These are phyloP conservation scores for Hypsizygus marmoreus DNA, from an alignment of 768 basidiomycete genomes.

Conservation along the genomic window DNA sequence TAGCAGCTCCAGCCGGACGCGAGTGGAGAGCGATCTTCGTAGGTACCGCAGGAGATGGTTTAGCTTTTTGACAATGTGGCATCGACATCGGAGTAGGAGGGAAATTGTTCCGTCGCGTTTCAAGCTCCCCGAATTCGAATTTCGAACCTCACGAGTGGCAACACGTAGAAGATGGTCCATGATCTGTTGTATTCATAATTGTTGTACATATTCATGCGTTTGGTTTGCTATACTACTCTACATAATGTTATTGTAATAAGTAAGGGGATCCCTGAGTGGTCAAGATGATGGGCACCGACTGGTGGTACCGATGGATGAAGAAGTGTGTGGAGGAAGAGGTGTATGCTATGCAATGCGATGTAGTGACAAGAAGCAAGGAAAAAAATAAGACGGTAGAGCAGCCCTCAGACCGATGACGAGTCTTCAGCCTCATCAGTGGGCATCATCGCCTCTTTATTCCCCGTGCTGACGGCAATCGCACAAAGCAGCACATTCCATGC, in stretches of 20 bases:
- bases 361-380: not conserved
- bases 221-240: not conserved
- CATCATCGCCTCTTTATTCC: slow-evolving; percentile 27
- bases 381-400: not conserved
- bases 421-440: not conserved
- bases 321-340: not conserved
- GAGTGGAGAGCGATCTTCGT: too few relatives aligned
- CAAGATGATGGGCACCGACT: not conserved
- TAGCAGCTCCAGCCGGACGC: too few relatives aligned
- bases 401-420: not conserved
- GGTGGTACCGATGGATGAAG: not conserved
- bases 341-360: too few relatives aligned
- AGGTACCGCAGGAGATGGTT: too few relatives aligned
- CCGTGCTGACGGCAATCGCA: slow-evolving; percentile 56
- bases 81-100: too few relatives aligned
- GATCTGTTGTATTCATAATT: not conserved
- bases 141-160: too few relatives aligned
- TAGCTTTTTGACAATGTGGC: too few relatives aligned
- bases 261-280: not conserved
- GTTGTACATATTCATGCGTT: not conserved
- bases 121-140: too few relatives aligned
- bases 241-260: not conserved
- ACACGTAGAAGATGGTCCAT: too few relatives aligned
- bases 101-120: too few relatives aligned
- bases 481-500: slow-evolving; percentile 70